Base-by-base conservation (phyloP, 1,139 yeast genomes). In the Wickerhamomyces sp. region DNA sequence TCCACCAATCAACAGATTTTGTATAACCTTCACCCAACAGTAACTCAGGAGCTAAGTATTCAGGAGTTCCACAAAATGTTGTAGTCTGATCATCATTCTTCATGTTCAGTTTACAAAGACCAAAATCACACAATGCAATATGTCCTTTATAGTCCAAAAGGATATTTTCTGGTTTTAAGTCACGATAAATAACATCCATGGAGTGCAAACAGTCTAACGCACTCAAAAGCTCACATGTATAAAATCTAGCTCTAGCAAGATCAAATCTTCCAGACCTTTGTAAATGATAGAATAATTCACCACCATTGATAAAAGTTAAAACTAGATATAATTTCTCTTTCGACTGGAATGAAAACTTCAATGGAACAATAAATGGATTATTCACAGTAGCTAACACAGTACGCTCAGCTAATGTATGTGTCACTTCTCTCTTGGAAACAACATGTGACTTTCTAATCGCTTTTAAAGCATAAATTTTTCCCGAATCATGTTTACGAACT, bases 341-440 rank as follows among this genome's bases (percentile, higher is more conserved):
- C n/a, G 90, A 79, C 65, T 92, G 98, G 72, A 94, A 92, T 19
- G 95, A 84, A 64, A 92, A 92, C 65, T 92, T 92, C 49, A 92
- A 71, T 8, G 97, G 97, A n/a, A 92, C 97, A 59, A 92, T 88
- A 60, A 94, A 94, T n/a, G 98, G 98, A 56, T 90, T 87, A 52
- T 83, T 83, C 45, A 92, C 90, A 53, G 92, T 81, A 6, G 97
- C 96, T 46, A 94, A 68, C 8, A 92, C 97, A 2, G 96, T 90
- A 50, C 97, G 77, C 64, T 92, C 98, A 0, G 97, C 97, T 40
- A 92, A 66, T 0, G 98, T 94, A 62, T 94, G 98, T 12, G 92
- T 88, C 20, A 92, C 97, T 65, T 94, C 98, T 66, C 89, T 81
- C 56, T 95, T 78, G 15, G 95, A 85, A 25, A 92, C 95, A 52